Percentiles rank a stretch among this genome's conserved stretches.
Conservation (phyloP, 352 stramenopile genomes). For the Phytophthora constricta region DNA sequence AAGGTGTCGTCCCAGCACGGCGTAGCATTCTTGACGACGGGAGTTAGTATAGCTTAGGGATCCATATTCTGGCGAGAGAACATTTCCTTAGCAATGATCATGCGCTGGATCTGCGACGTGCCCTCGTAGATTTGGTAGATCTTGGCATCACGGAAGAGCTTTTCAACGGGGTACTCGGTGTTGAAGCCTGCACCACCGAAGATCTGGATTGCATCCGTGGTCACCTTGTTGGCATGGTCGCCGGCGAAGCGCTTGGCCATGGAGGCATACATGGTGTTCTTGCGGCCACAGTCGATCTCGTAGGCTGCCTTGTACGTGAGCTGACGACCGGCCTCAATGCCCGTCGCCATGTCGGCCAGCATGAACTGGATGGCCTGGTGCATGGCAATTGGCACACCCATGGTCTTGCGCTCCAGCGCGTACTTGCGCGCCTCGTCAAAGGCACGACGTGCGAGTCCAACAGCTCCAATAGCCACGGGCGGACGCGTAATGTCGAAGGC, state of each 20-base stretch:
- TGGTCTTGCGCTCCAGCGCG: conserved; percentile 86
- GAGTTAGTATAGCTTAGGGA: conserved; percentile 41
- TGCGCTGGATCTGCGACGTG: conserved; percentile 91
- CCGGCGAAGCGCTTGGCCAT: conserved; percentile 92
- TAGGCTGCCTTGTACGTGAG: conserved; percentile 91
- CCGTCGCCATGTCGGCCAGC: conserved; percentile 91
- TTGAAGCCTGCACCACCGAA: conserved; percentile 92
- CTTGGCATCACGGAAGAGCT: conserved; percentile 92
- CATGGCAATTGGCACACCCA: conserved; percentile 84
- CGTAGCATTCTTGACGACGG: background rate
- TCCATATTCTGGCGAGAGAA: conserved; percentile 74
- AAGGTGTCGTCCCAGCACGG: too few species aligned
- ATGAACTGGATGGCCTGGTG: conserved; percentile 92
- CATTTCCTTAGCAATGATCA: conserved; percentile 92
- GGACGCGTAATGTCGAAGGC: conserved; percentile 92
- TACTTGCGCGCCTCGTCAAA: conserved; percentile 92
- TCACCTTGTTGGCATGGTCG: conserved; percentile 87
- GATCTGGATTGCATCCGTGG: conserved; percentile 91
- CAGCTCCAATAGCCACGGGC: conserved; percentile 86
- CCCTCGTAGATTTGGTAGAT: conserved; percentile 95
- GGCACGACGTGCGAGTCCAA: conserved; percentile 85
- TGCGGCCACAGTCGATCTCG: conserved; percentile 89
- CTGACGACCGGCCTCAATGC: conserved; percentile 84
- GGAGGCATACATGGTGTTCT: conserved; percentile 91
- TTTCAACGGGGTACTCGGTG: conserved; percentile 93